A percentile compares a stretch with the other conserved stretches of the same genome.
phyloP scores from a whole-genome alignment of 139 green algal species.

The Raphidocelis subcapitata region DNA sequence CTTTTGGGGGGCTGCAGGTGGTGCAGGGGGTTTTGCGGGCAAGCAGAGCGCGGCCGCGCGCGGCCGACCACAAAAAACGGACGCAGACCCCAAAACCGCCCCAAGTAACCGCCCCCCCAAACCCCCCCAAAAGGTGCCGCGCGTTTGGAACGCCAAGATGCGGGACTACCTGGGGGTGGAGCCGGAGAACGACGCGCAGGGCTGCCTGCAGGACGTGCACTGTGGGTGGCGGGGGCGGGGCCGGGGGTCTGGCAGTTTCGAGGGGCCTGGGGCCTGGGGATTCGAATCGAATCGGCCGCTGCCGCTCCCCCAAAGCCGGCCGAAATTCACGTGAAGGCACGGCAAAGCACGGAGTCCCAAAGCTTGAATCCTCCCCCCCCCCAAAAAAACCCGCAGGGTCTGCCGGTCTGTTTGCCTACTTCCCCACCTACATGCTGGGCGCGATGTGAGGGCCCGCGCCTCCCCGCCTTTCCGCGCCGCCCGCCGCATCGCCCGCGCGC shows the following conservation, averaged over 20 bases:
- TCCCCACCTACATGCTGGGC: constrained; percentile 86
- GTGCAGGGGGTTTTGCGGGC: no score
- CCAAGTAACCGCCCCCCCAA: no score
- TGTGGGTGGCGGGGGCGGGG: background rate
- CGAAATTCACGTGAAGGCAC: background rate
- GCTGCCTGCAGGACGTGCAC: constrained; percentile 67
- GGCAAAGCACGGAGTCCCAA: background rate
- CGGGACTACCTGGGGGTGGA: constrained; percentile 64
- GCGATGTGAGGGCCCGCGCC: no score
- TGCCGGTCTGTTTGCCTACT: constrained; percentile 93
- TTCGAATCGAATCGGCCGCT: background rate
- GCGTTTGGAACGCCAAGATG: constrained; percentile 76
- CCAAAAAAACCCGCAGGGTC: no score
- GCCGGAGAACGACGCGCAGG: constrained; percentile 65
- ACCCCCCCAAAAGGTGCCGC: constrained; percentile 79
- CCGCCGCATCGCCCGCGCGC: no score
- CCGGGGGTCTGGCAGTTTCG: background rate
- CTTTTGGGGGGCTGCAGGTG: no score
- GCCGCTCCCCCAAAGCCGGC: no score
- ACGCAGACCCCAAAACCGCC: no score
- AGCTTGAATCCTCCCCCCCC: background rate
- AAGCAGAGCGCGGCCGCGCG: no score
- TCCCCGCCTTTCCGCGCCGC: no score
- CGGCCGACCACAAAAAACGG: no score
- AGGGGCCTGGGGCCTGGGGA: background rate